Conservation (phyloP, 306 rosid species). For the Cercis canadensis region DNA sequence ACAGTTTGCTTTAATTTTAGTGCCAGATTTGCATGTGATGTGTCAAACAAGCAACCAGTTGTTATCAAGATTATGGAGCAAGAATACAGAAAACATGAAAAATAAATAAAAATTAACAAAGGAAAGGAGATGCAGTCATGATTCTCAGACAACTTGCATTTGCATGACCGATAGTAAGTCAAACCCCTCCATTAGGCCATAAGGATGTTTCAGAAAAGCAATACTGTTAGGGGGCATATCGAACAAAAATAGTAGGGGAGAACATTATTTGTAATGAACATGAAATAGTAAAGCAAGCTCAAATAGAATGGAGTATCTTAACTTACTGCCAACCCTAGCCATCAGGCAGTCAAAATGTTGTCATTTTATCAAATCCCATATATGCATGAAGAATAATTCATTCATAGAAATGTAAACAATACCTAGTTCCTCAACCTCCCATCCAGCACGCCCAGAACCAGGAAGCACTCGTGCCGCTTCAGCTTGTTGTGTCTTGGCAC, state of each 20-base stretch:
- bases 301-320: background rate
- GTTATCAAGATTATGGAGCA: background rate
- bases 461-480: constrained; percentile 78
- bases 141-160: no score
- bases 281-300: background rate
- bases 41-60: constrained; percentile 11
- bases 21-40: background rate
- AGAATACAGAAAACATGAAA: background rate
- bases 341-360: background rate
- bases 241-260: background rate
- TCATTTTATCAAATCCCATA: background rate
- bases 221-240: constrained; percentile 5
- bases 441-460: constrained; percentile 99
- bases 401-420: constrained; percentile 31
- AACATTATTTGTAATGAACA: background rate
- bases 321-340: background rate
- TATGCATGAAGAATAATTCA: constrained; percentile 15
- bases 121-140: no score
- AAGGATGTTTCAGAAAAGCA: no score
- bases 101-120: no score
- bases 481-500: constrained; percentile 87
- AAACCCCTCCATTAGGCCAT: no score
- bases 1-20: background rate
- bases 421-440: constrained; percentile 99
- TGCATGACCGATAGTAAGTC: no score